Percentiles rank a stretch among this genome's conserved stretches.
Conservation (phyloP, 192 early-diverging fungal genomes). For the Coemansia sp. region DNA sequence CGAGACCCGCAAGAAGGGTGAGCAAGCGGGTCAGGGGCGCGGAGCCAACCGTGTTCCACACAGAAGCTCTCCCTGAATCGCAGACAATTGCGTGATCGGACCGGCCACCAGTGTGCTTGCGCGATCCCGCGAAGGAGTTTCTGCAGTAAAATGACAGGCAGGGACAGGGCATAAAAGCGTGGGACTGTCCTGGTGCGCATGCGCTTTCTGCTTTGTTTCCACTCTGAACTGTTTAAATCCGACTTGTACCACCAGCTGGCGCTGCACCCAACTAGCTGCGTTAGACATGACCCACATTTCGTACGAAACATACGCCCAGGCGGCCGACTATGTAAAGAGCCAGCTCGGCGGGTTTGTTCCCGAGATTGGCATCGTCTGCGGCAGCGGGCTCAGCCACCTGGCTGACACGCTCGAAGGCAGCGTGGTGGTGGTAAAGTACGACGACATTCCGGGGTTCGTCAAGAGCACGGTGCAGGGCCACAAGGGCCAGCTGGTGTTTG, state of each 20-base stretch:
- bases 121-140: too few relatives aligned
- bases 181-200: not conserved
- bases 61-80: too few relatives aligned
- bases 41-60: conserved; percentile 41
- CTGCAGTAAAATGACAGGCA: too few relatives aligned
- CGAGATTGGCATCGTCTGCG: conserved; percentile 80
- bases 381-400: conserved; percentile 80
- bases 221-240: too few relatives aligned
- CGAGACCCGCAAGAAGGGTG: too few relatives aligned
- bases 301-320: conserved; percentile 32
- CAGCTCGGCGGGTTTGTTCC: conserved; percentile 24
- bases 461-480: conserved; percentile 60
- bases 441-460: conserved; percentile 84
- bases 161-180: too few relatives aligned
- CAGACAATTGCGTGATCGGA: too few relatives aligned
- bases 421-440: conserved; percentile 63
- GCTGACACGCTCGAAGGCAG: conserved; percentile 65
- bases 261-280: too few relatives aligned
- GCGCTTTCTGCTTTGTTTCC: not conserved
- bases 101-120: too few relatives aligned
- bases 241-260: too few relatives aligned
- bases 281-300: conserved; percentile 23
- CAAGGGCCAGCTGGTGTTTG: conserved; percentile 71
- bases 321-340: conserved; percentile 27
- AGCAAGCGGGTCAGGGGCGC: too few relatives aligned